Conservation (phyloP, 805 yeast species). For the Metschnikowia proteae region DNA sequence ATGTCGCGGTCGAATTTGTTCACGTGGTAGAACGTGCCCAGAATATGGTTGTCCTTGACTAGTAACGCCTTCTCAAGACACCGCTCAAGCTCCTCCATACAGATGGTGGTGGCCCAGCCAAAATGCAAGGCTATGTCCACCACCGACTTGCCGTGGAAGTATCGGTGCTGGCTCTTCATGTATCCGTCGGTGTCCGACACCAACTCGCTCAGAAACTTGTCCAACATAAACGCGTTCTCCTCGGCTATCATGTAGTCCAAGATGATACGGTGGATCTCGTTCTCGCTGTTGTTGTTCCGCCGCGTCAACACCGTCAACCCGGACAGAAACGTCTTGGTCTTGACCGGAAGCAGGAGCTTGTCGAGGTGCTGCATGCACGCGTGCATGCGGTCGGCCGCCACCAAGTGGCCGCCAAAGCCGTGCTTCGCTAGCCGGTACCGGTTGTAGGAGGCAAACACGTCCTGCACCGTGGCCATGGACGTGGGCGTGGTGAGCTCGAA, state of each 20-base stretch:
- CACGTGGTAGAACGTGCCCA: slow-evolving; percentile 60
- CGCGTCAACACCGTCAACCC: slow-evolving; percentile 35
- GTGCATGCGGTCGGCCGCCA: slow-evolving; percentile 65
- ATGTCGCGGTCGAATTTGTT: slow-evolving; percentile 31
- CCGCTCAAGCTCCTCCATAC: slow-evolving; percentile 59
- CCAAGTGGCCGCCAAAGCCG: slow-evolving; percentile 56
- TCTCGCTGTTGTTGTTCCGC: slow-evolving; percentile 21
- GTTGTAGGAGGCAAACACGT: slow-evolving; percentile 40
- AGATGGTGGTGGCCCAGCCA: slow-evolving; percentile 64
- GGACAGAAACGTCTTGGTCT: slow-evolving; percentile 31
- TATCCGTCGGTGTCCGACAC: slow-evolving; percentile 16
- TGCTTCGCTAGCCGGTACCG: slow-evolving; percentile 32
- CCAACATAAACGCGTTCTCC: slow-evolving; percentile 23
- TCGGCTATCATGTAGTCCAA: slow-evolving; percentile 21
- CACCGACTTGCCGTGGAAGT: slow-evolving; percentile 33
- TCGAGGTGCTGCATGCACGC: slow-evolving; percentile 59
- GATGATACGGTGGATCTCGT: slow-evolving; percentile 22
- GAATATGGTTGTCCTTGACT: slow-evolving; percentile 63
- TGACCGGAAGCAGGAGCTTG: slow-evolving; percentile 54
- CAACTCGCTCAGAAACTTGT: slow-evolving; percentile 24
- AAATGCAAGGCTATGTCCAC: slow-evolving; percentile 46
- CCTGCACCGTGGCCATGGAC: slow-evolving; percentile 40
- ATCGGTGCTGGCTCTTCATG: slow-evolving; percentile 14
- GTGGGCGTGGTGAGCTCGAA: slow-evolving; percentile 28
- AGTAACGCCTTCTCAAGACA: slow-evolving; percentile 56